These are phyloP conservation scores for Thamnidium elegans DNA, from an alignment of 192 early-diverging fungal genomes.

Conservation along the genomic window DNA sequence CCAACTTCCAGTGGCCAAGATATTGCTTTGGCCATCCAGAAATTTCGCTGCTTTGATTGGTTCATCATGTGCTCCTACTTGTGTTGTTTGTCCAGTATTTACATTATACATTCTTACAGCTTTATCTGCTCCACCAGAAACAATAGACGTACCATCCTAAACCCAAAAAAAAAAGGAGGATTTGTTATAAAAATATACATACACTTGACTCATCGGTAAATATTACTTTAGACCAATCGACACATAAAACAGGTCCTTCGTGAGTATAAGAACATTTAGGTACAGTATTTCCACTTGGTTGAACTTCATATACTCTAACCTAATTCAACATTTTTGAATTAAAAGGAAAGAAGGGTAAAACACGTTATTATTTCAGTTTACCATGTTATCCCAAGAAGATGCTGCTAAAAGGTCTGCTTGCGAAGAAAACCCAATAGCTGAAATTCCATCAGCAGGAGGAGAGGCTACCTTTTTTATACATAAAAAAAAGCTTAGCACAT, in stretches of 20 bases:
- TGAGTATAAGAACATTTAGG: conserved; percentile 81
- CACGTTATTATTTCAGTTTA: background rate
- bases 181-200: background rate
- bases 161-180: no score
- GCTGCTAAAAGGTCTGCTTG: conserved; percentile 82
- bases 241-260: conserved; percentile 80
- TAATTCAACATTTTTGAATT: conserved; percentile 26
- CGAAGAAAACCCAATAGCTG: conserved; percentile 76
- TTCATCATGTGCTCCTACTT: conserved; percentile 84
- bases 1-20: conserved; percentile 90
- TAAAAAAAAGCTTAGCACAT: background rate
- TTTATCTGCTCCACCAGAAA: conserved; percentile 91
- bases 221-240: conserved; percentile 77
- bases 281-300: conserved; percentile 66
- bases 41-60: conserved; percentile 78
- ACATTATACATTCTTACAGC: conserved; percentile 81
- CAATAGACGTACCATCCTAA: conserved; percentile 88
- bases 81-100: conserved; percentile 71
- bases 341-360: background rate
- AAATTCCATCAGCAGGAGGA: conserved; percentile 79
- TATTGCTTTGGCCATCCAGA: conserved; percentile 60
- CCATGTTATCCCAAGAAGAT: conserved; percentile 85
- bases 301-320: conserved; percentile 92
- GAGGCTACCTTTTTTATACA: conserved; percentile 41
- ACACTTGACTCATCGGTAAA: no score